Evolutionary conservation across 805 yeast species (phyloP), one percentile per base, ranked within the genome.

Genomic region (Ogataea nonfermentans): DNA sequence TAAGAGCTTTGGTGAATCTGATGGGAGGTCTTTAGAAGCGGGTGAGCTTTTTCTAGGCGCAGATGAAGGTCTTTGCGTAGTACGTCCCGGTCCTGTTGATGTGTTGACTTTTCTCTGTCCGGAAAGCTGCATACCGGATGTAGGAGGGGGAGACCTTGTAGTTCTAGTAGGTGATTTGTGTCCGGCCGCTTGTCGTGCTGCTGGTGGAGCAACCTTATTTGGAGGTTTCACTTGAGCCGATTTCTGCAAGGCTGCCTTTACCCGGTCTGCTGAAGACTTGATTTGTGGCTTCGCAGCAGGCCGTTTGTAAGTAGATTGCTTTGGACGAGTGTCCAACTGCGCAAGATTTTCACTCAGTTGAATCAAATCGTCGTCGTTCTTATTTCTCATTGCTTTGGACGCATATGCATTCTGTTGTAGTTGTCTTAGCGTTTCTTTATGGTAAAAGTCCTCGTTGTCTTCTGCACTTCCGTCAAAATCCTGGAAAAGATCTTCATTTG

Each of bases 221-320:
- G 57, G 52, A 11, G 51, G 40, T 32, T 55, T 55, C n/a, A 61
- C 66, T 7, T 57, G 57, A 1, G 64, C 62, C 0, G 65, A 61
- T 2, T 57, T 61, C 36, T 59, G 48, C 28, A 61, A 43, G 2
- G 66, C 66, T 11, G 61, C 58, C 31, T 47, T 53, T 1, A 63
- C 55, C 19, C 66, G 42, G 20, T 59, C 63, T 6, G 62, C 56
- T 6, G 61, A 46, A 1, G 56, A 42, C 39, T 51, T 40, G n/a
- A 32, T 33, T 6, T 39, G 49, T 29, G 14, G 40, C 29, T 32
- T 43, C 24, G 33, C 41, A 12, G 41, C 11, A 10, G 32, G 37
- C 34, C 31, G 36, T 11, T 24, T 17, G 5, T 29, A 29, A 17
- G 26, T 19, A 6, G 31, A 28, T 19, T 32, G 32, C 27, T 36